A percentile compares a stretch with the other conserved stretches of the same genome.
phyloP scores from a whole-genome alignment of 106 monocot genomes.

The Dendrobium chrysotoxum region DNA sequence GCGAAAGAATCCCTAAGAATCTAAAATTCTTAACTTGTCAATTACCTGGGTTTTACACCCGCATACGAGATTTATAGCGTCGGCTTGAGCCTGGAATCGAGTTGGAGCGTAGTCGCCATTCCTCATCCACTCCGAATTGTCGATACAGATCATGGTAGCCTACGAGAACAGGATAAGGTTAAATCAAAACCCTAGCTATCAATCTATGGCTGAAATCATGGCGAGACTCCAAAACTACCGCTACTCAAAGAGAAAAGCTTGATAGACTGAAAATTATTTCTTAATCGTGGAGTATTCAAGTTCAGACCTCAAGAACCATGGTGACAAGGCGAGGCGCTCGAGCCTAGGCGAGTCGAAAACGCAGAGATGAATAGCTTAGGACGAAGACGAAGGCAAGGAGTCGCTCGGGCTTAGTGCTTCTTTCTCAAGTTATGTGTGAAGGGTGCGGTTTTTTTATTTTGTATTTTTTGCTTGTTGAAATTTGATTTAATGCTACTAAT shows the following conservation, averaged over 20 bases:
- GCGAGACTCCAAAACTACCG: neutral
- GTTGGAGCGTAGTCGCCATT: constrained; percentile 86
- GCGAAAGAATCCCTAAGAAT: neutral
- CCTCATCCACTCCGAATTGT: constrained; percentile 99
- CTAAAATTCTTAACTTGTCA: neutral
- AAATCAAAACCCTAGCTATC: neutral
- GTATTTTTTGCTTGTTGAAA: too few relatives aligned
- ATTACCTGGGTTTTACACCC: constrained; percentile 90
- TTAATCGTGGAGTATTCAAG: neutral
- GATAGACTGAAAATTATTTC: neutral
- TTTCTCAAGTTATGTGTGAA: too few relatives aligned
- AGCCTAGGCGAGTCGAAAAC: neutral
- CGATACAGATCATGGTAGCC: constrained; percentile 99
- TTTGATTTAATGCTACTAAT: too few relatives aligned
- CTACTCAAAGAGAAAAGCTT: neutral
- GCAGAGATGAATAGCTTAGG: too few relatives aligned
- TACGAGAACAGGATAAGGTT: constrained; percentile 17
- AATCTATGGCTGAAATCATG: neutral
- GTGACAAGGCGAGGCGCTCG: neutral
- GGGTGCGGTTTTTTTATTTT: too few relatives aligned
- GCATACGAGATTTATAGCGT: constrained; percentile 92
- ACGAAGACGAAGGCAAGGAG: too few relatives aligned
- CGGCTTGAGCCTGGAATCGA: constrained; percentile 86
- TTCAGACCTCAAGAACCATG: constrained; percentile 4
- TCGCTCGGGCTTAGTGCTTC: too few relatives aligned